Conservation (phyloP, 2,329 filamentous ascomycete species). For the Rutstroemia sp. region DNA sequence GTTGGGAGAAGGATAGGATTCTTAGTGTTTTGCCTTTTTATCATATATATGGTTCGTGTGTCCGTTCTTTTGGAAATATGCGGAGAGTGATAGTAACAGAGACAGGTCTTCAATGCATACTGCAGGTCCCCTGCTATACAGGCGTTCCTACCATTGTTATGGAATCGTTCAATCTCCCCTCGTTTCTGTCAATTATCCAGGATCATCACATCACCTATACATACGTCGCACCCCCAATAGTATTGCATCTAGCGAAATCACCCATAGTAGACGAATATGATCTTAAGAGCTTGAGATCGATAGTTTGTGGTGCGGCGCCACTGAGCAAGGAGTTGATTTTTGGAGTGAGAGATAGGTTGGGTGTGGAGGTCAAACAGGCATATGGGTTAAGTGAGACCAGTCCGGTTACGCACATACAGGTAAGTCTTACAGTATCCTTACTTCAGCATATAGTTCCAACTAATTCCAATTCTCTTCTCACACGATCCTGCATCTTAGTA, state of each 20-base stretch:
- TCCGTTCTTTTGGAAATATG: not conserved
- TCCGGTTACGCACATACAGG: conserved; percentile 61
- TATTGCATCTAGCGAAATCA: conserved; percentile 53
- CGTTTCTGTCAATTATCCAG: conserved; percentile 44
- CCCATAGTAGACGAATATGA: conserved; percentile 45
- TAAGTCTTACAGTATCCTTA: not conserved
- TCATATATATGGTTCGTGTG: not conserved
- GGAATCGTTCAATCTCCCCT: conserved; percentile 20
- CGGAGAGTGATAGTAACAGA: not conserved
- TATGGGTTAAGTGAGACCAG: conserved; percentile 84
- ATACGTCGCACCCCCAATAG: conserved; percentile 48
- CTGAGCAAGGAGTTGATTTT: conserved; percentile 18
- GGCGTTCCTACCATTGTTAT: not conserved
- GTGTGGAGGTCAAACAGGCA: conserved; percentile 47
- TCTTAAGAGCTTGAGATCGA: conserved; percentile 40
- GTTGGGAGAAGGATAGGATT: conserved; percentile 12
- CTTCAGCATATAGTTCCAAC: not conserved
- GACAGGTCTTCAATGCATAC: conserved; percentile 38
- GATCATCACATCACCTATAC: conserved; percentile 46
- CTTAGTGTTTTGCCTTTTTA: conserved; percentile 15
- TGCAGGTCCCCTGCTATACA: conserved; percentile 39
- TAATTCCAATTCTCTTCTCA: not conserved
- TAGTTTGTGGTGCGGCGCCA: conserved; percentile 48
- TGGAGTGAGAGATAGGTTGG: not conserved
- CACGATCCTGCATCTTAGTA: not conserved